Conservation (phyloP, 495 filamentous ascomycete species). For the Astrothelium subdiscretum region DNA sequence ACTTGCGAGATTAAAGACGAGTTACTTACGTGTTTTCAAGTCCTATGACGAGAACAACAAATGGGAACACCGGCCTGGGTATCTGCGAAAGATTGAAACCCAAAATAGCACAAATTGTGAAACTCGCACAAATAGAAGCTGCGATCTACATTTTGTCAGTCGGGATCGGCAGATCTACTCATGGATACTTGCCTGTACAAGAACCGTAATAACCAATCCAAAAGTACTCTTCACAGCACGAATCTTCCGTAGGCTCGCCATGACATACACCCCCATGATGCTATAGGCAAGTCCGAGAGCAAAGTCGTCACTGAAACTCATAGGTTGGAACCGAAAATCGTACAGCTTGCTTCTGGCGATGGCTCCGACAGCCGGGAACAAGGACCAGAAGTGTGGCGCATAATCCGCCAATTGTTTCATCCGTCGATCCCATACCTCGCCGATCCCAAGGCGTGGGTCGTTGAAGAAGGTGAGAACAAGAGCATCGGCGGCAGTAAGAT, state of each 20-base stretch:
- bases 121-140: constrained; percentile 44
- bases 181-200: constrained; percentile 34
- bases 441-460: constrained; percentile 43
- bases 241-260: constrained; percentile 45
- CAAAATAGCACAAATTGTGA: constrained; percentile 28
- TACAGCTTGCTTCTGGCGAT: constrained; percentile 46
- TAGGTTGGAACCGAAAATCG: constrained; percentile 59
- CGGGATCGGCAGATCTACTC: not conserved
- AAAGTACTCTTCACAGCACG: constrained; percentile 56
- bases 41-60: constrained; percentile 58
- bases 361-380: constrained; percentile 47
- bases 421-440: constrained; percentile 45
- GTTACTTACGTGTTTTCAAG: constrained; percentile 50
- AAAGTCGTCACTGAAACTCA: constrained; percentile 47
- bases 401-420: constrained; percentile 35
- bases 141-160: constrained; percentile 37
- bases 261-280: constrained; percentile 44
- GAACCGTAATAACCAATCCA: constrained; percentile 53
- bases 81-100: constrained; percentile 30
- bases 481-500: constrained; percentile 54
- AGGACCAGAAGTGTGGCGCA: constrained; percentile 38
- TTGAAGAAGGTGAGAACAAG: constrained; percentile 63
- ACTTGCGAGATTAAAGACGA: not conserved
- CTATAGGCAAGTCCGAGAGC: constrained; percentile 49
- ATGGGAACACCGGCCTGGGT: constrained; percentile 46